Evolutionary conservation across 306 rosid genomes (phyloP).

Genomic region (Ochetophila trinervis): DNA sequence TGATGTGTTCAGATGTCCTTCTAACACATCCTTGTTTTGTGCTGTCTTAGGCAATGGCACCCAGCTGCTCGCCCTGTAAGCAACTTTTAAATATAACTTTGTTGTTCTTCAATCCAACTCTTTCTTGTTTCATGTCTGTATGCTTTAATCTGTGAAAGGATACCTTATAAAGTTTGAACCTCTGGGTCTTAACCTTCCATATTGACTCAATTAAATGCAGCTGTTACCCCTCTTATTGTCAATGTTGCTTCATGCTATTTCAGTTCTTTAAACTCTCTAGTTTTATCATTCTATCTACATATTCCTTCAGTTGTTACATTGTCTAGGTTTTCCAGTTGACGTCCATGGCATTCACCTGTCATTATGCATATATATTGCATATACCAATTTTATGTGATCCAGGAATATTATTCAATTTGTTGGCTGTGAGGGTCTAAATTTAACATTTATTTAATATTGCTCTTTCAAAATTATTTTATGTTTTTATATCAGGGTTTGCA

Average conservation of each 20-base stretch:
- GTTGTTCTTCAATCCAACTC: slow-evolving; percentile 15
- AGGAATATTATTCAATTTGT: not conserved
- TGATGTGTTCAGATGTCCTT: slow-evolving; percentile 72
- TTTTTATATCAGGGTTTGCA: slow-evolving; percentile 48
- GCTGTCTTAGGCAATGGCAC: slow-evolving; percentile 79
- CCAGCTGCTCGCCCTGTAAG: slow-evolving; percentile 81
- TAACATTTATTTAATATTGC: slow-evolving; percentile 11
- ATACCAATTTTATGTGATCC: not conserved
- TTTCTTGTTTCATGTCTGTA: slow-evolving; percentile 19
- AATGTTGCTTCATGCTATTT: too few species aligned
- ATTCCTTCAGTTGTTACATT: not conserved
- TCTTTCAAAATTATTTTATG: slow-evolving; percentile 5
- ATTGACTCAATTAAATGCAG: too few species aligned
- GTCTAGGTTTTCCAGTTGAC: not conserved
- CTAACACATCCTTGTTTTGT: slow-evolving; percentile 60
- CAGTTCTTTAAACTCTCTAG: not conserved
- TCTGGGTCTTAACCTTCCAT: too few species aligned
- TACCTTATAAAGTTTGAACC: not conserved
- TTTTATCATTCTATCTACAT: not conserved
- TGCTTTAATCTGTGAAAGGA: slow-evolving; percentile 16
- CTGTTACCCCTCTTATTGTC: too few species aligned
- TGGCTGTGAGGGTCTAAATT: not conserved
- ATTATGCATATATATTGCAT: not conserved
- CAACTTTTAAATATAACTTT: slow-evolving; percentile 29
- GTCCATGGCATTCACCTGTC: not conserved